These are phyloP conservation scores for Carex scoparia DNA, from an alignment of 176 grass and related monocot genomes.

Conservation along the genomic window DNA sequence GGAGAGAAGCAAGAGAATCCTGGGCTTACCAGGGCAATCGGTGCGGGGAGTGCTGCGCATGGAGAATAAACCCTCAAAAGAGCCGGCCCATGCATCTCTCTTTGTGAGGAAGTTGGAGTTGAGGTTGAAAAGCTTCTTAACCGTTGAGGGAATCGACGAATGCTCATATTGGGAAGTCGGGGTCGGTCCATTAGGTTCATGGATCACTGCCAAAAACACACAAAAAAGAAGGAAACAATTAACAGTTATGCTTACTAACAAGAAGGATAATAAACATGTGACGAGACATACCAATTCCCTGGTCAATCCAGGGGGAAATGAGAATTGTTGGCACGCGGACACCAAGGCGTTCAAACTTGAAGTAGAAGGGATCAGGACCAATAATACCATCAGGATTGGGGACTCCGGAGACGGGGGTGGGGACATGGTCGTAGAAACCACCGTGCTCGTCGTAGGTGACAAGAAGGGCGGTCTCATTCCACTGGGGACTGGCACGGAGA, in stretches of 20 bases:
- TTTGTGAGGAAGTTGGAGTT: slow-evolving; percentile 87
- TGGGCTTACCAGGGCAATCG: slow-evolving; percentile 68
- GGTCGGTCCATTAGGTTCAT: slow-evolving; percentile 55
- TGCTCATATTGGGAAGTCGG: slow-evolving; percentile 68
- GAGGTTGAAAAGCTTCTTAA: slow-evolving; percentile 88
- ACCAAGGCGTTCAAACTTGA: slow-evolving; percentile 87
- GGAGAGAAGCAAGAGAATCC: not conserved
- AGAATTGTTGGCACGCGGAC: slow-evolving; percentile 71
- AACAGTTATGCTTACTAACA: not conserved
- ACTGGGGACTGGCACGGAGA: slow-evolving; percentile 74
- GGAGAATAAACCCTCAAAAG: slow-evolving; percentile 66
- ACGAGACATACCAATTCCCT: slow-evolving; percentile 44
- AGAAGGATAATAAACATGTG: not conserved
- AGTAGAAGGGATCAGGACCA: slow-evolving; percentile 87
- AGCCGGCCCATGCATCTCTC: slow-evolving; percentile 83
- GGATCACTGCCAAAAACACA: slow-evolving; percentile 57
- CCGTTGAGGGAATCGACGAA: slow-evolving; percentile 72
- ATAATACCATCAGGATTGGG: slow-evolving; percentile 89
- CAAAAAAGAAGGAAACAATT: slow-evolving; percentile 8
- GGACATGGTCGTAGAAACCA: slow-evolving; percentile 92
- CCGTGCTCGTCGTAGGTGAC: slow-evolving; percentile 95
- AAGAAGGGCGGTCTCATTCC: slow-evolving; percentile 72
- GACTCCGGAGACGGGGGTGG: slow-evolving; percentile 60
- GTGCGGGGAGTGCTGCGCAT: slow-evolving; percentile 60
- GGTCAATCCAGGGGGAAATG: slow-evolving; percentile 83